phyloP scores from a whole-genome alignment of 495 filamentous ascomycete genomes.

The Penicillium bialowiezense region DNA sequence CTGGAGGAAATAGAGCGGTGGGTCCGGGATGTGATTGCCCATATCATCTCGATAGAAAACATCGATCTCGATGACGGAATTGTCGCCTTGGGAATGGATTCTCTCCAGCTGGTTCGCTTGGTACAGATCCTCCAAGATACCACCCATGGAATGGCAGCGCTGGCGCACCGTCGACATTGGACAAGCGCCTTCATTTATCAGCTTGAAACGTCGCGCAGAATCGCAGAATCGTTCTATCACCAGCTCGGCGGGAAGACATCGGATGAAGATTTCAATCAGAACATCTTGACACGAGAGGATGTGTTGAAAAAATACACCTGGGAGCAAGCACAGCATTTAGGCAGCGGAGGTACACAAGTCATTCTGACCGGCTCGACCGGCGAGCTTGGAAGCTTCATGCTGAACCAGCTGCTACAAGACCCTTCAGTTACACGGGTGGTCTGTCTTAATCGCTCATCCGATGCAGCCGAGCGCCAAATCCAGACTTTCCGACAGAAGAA shows the following conservation, averaged over 20 bases:
- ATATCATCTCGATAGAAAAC: neutral
- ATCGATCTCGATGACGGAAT: neutral
- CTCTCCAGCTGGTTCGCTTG: neutral
- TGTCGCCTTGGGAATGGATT: neutral
- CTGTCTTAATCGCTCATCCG: neutral
- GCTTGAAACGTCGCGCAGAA: neutral
- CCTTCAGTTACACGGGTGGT: neutral
- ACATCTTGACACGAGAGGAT: neutral
- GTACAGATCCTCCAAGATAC: neutral
- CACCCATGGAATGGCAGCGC: neutral
- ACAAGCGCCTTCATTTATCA: neutral
- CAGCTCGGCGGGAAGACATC: neutral
- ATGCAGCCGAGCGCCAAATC: neutral
- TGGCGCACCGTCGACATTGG: neutral
- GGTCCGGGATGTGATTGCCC: neutral
- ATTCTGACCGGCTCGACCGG: constrained; percentile 3
- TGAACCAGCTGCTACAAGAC: neutral
- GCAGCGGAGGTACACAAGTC: neutral
- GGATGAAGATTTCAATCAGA: neutral
- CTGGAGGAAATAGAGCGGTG: neutral
- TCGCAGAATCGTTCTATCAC: neutral
- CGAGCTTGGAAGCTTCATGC: neutral
- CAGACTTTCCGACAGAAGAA: neutral
- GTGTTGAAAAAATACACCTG: neutral
- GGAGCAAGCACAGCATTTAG: neutral